Conservation (phyloP, 169 alveolate genomes). For the Cryptosporidium tyzzeri region DNA sequence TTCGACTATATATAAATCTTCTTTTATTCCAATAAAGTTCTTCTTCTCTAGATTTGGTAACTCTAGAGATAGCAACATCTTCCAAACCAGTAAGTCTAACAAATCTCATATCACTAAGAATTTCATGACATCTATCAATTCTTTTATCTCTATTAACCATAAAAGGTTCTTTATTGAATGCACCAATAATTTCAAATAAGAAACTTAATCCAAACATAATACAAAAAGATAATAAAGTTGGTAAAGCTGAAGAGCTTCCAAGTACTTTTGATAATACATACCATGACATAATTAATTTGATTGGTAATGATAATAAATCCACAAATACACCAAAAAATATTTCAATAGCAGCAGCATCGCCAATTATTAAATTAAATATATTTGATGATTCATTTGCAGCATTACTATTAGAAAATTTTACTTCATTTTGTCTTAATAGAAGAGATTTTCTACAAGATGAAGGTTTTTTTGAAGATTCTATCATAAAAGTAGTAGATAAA, state of each 20-base stretch:
- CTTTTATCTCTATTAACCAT: conserved; percentile 68
- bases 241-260: conserved; percentile 59
- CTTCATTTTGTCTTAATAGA: conserved; percentile 64
- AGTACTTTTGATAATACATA: conserved; percentile 37
- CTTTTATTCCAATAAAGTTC: conserved; percentile 66
- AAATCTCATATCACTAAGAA: conserved; percentile 57
- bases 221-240: conserved; percentile 45
- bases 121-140: conserved; percentile 70
- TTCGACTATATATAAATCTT: conserved; percentile 60
- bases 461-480: conserved; percentile 23
- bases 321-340: conserved; percentile 46
- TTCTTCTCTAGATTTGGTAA: conserved; percentile 55
- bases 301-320: conserved; percentile 43
- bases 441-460: conserved; percentile 72
- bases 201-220: conserved; percentile 32
- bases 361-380: conserved; percentile 57
- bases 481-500: conserved; percentile 16
- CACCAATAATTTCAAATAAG: conserved; percentile 69
- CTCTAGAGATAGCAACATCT: conserved; percentile 67
- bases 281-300: conserved; percentile 53
- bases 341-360: conserved; percentile 69
- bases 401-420: conserved; percentile 42
- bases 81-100: conserved; percentile 62
- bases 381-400: conserved; percentile 73
- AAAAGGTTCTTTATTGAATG: conserved; percentile 58